These are phyloP conservation scores for Dichomitus squalens DNA, from an alignment of 1,284 basidiomycete species.

Conservation along the genomic window DNA sequence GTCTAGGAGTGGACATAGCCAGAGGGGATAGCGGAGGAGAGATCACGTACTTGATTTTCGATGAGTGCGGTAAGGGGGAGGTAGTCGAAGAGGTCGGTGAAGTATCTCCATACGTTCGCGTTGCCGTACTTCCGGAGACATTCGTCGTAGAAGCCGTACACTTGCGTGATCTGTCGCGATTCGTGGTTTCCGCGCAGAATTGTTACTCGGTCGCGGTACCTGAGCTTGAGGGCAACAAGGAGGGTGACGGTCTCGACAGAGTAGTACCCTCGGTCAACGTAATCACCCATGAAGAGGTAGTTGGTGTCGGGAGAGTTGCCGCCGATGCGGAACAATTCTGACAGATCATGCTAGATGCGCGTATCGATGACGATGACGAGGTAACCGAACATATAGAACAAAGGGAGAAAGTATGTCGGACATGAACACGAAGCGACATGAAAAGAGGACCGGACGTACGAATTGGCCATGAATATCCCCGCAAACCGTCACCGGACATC, in stretches of 20 bases:
- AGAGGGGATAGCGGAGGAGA: not conserved
- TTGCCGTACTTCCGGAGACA: slow-evolving; percentile 99
- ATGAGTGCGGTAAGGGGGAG: slow-evolving; percentile 96
- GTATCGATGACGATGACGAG: not conserved
- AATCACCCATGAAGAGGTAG: slow-evolving; percentile 99
- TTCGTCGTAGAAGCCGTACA: slow-evolving; percentile 99
- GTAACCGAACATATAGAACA: not conserved
- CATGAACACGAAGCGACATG: slow-evolving; percentile 17
- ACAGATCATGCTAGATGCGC: slow-evolving; percentile 86
- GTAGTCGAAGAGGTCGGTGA: slow-evolving; percentile 99
- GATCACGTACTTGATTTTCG: slow-evolving; percentile 89
- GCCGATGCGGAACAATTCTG: slow-evolving; percentile 98
- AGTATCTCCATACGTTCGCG: slow-evolving; percentile 99
- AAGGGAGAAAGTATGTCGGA: slow-evolving; percentile 8
- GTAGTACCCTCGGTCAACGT: slow-evolving; percentile 99
- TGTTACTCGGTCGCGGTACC: slow-evolving; percentile 98
- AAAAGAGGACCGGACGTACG: slow-evolving; percentile 60
- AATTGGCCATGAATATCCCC: slow-evolving; percentile 99
- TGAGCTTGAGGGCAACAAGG: slow-evolving; percentile 97
- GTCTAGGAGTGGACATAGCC: not conserved
- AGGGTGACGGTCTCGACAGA: slow-evolving; percentile 99
- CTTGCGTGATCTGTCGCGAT: slow-evolving; percentile 98
- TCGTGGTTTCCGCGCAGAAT: slow-evolving; percentile 99
- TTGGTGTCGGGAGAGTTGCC: slow-evolving; percentile 99
- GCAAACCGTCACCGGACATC: slow-evolving; percentile 97